Evolutionary conservation across 1,139 yeast genomes (phyloP).

Genomic region (Groenewaldozyma auringiensis): DNA sequence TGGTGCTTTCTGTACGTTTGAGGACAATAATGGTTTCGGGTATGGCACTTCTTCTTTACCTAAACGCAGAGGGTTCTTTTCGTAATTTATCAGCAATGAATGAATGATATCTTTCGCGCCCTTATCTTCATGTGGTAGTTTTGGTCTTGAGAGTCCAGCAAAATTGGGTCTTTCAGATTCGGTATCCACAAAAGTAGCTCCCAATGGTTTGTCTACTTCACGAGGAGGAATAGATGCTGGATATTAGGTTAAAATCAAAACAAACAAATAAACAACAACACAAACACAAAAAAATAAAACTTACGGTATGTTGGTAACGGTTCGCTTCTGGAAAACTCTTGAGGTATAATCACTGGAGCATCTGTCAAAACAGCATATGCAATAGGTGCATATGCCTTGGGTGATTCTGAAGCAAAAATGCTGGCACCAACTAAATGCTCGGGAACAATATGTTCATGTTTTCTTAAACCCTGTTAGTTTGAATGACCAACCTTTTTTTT

Average conservation of each 20-base stretch:
- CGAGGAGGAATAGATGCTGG: slow-evolving; percentile 21
- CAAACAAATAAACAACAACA: neutral
- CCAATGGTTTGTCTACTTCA: slow-evolving; percentile 20
- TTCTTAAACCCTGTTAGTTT: too few relatives aligned
- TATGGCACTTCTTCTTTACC: slow-evolving; percentile 4
- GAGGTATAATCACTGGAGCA: slow-evolving; percentile 20
- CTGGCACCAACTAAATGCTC: slow-evolving; percentile 12
- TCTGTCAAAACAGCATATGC: slow-evolving; percentile 21
- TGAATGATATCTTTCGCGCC: neutral
- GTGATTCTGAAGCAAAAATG: slow-evolving; percentile 23
- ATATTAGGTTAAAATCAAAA: slow-evolving; percentile 2
- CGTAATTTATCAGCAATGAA: neutral
- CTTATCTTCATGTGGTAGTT: slow-evolving; percentile 14
- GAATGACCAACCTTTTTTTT: too few relatives aligned
- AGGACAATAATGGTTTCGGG: slow-evolving; percentile 6
- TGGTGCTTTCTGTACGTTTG: neutral
- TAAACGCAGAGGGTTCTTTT: neutral
- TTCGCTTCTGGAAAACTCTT: slow-evolving; percentile 22
- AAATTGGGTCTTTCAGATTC: slow-evolving; percentile 21
- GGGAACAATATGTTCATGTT: too few relatives aligned
- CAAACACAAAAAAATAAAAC: slow-evolving; percentile 5
- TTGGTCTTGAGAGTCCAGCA: slow-evolving; percentile 15
- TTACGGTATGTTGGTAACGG: slow-evolving; percentile 24
- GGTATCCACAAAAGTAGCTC: slow-evolving; percentile 27
- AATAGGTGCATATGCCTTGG: slow-evolving; percentile 28